Base-by-base conservation (phyloP, 352 stramenopile species). In the Globisporangium polare region DNA sequence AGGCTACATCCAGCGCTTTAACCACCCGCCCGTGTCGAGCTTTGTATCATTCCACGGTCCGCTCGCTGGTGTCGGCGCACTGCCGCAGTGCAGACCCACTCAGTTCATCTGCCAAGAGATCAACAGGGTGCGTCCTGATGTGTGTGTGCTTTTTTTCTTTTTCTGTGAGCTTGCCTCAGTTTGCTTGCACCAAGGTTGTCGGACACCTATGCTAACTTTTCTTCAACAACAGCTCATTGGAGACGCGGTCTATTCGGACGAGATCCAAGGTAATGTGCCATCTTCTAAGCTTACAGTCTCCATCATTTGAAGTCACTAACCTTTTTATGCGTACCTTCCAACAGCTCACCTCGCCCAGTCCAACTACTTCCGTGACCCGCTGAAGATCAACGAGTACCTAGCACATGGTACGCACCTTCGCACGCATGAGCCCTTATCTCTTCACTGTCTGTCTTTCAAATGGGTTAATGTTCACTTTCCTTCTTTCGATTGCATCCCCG, bases 1-100 rank as follows among this genome's bases (percentile, higher is more conserved):
- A n/a, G 93, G 85, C 6, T 98, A 98, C 69, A 94, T 98, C 53
- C 71, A 96, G 51, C 83, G 83, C 12, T 97, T 96, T 75, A 98
- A 98, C 64, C 67, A 94, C 62, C 95, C 95, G 31, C 85, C 91
- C 9, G 91, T 98, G 13, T 55, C 84, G 56, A 96, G 83, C 51
- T 98, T 98, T 61, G 67, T 98, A 24, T 96, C 87, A 13, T 81
- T 98, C 53, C 94, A 98, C 70, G 95, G 95, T 2, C 89, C 94
- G 1, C 81, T 98, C 45, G 90, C 88, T 51, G 95, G 95, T 13
- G 86, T 97, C 22, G 92, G 80, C 33, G 92, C 81, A 7, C 73
- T 98, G 1, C 95, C 95, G 0, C 75, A 92, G 20, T 98, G 95
- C 76, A 75, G 75, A 9, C 93, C 93, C 10, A 81, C 82, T 2